phyloP scores from a whole-genome alignment of 768 basidiomycete species.

The Gautieria morchelliformis region DNA sequence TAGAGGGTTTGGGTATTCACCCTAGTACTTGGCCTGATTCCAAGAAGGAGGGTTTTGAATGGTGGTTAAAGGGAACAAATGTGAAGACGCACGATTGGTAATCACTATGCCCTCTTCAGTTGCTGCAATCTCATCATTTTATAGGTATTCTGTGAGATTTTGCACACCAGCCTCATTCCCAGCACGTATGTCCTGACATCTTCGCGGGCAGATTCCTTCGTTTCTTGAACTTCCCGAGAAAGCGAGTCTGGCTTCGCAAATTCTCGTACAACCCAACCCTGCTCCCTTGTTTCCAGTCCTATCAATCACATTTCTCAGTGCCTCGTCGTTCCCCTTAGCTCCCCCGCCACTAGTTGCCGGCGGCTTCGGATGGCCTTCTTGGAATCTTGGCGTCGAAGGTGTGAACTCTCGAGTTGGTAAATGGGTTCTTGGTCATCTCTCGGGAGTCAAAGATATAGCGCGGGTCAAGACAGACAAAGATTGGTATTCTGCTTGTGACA shows the following conservation, averaged over 20 bases:
- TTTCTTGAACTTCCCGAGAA: constrained; percentile 85
- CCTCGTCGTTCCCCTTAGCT: constrained; percentile 71
- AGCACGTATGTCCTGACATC: not conserved
- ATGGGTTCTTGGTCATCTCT: constrained; percentile 58
- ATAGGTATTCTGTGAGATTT: constrained; percentile 1
- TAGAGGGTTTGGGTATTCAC: constrained; percentile 77
- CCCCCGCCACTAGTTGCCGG: constrained; percentile 67
- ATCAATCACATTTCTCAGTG: constrained; percentile 75
- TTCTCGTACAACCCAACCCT: constrained; percentile 34
- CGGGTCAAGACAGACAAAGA: constrained; percentile 1
- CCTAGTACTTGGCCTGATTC: constrained; percentile 83
- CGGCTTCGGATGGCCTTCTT: constrained; percentile 75
- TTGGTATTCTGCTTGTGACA: constrained; percentile 6
- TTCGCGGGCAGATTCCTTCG: constrained; percentile 58
- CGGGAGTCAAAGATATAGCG: not conserved
- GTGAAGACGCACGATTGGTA: constrained; percentile 85
- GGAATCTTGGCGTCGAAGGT: constrained; percentile 76
- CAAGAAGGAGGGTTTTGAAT: constrained; percentile 59
- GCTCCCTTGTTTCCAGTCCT: constrained; percentile 35
- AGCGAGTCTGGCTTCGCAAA: constrained; percentile 41
- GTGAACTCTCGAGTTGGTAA: constrained; percentile 66
- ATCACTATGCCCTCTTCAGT: not conserved
- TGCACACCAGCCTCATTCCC: not conserved
- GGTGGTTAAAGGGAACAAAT: constrained; percentile 61
- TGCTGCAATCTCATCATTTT: not conserved